phyloP scores from a whole-genome alignment of 2,329 filamentous ascomycete species.

The Penicillium concentricum region DNA sequence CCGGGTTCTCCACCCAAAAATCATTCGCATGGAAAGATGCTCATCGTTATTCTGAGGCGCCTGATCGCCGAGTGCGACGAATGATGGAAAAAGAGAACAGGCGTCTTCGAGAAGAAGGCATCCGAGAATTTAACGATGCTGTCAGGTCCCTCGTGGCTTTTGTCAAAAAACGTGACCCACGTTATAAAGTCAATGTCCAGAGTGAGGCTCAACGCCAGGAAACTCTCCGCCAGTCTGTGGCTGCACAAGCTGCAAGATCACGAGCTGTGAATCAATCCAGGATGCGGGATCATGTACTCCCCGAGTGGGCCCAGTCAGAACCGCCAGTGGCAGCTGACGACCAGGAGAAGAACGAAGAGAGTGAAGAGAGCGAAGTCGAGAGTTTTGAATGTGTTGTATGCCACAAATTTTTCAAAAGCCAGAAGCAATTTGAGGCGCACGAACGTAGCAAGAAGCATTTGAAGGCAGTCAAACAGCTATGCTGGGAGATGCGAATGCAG shows the following conservation, averaged over 20 bases:
- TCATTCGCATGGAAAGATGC: constrained; percentile 86
- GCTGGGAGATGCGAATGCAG: constrained; percentile 79
- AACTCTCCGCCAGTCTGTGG: constrained; percentile 71
- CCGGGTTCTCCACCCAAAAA: constrained; percentile 78
- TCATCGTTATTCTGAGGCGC: constrained; percentile 79
- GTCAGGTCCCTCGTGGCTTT: constrained; percentile 84
- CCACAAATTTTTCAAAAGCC: constrained; percentile 75
- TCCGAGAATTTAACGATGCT: constrained; percentile 87
- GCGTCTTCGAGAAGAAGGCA: constrained; percentile 74
- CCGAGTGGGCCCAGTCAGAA: constrained; percentile 71
- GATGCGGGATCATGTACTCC: constrained; percentile 61
- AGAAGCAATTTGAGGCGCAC: constrained; percentile 86
- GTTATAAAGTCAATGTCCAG: constrained; percentile 74
- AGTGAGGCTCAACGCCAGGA: constrained; percentile 79
- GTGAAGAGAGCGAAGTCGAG: constrained; percentile 50
- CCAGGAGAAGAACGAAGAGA: constrained; percentile 49
- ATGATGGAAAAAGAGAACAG: constrained; percentile 96
- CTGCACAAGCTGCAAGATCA: constrained; percentile 79
- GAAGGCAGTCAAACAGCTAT: constrained; percentile 79
- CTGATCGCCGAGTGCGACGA: constrained; percentile 77
- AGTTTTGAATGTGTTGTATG: constrained; percentile 64
- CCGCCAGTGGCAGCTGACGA: constrained; percentile 51
- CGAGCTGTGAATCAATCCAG: constrained; percentile 78
- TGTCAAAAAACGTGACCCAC: constrained; percentile 84
- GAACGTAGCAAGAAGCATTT: constrained; percentile 96